A percentile compares a stretch with the other conserved stretches of the same genome.
phyloP scores from a whole-genome alignment of 345 rosid genomes.

The Populus deltoides region DNA sequence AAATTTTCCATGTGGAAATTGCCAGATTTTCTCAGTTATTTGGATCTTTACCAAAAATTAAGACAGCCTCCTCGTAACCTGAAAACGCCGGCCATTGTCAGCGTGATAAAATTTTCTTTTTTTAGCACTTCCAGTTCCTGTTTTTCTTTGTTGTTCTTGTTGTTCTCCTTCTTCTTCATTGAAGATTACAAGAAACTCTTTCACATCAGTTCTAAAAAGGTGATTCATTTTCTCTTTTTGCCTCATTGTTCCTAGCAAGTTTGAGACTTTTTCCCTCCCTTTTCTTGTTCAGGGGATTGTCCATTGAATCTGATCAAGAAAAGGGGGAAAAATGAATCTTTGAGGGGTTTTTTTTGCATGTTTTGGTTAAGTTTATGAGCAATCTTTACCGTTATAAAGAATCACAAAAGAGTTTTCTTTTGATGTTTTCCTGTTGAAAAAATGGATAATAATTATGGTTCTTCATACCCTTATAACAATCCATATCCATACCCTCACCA shows the following conservation, averaged over 20 bases:
- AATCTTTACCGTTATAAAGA: background rate
- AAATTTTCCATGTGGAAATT: background rate
- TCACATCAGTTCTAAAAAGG: conserved; percentile 2
- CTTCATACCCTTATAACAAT: conserved; percentile 43
- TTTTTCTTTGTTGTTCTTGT: background rate
- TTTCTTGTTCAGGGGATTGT: background rate
- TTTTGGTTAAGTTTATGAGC: background rate
- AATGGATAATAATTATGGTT: conserved; percentile 4
- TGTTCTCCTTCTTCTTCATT: background rate
- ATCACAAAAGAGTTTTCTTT: background rate
- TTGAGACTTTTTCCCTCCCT: background rate
- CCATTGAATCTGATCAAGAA: background rate
- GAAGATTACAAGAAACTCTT: conserved; percentile 5
- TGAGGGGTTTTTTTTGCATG: background rate
- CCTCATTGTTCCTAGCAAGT: background rate
- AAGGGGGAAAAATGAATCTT: background rate
- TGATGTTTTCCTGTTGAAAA: background rate
- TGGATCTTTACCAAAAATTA: background rate
- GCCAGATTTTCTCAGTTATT: background rate
- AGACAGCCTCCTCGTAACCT: background rate
- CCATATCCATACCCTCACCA: conserved; percentile 40
- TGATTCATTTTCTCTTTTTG: background rate
- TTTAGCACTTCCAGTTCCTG: background rate
- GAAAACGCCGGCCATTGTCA: background rate
- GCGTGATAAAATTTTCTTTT: background rate